A percentile compares a stretch with the other conserved stretches of the same genome.
These are phyloP conservation scores for Xylaria sp. DNA, from an alignment of 2,329 filamentous ascomycete species.

Conservation along the genomic window DNA sequence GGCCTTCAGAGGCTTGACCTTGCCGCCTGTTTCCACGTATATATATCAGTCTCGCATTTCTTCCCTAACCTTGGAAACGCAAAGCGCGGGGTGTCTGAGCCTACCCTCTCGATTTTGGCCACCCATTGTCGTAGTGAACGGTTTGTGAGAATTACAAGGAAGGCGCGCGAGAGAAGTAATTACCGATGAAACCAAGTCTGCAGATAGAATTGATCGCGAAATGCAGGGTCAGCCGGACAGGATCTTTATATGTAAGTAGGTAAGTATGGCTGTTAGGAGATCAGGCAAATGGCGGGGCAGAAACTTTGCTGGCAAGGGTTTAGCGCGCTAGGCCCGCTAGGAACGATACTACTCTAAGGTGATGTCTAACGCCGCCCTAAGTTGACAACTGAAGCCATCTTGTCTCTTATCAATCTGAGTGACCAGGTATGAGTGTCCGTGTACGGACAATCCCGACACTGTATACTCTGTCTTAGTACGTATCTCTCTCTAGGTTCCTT, in stretches of 20 bases:
- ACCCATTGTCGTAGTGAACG: slow-evolving; percentile 63
- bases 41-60: slow-evolving; percentile 30
- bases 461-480: not conserved
- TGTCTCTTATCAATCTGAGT: too few relatives aligned
- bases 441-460: not conserved
- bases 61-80: not conserved
- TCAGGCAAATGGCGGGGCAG: slow-evolving; percentile 40
- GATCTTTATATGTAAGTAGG: not conserved
- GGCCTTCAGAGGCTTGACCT: slow-evolving; percentile 86
- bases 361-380: not conserved
- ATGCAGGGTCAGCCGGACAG: not conserved
- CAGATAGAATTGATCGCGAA: slow-evolving; percentile 18
- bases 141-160: not conserved
- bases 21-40: slow-evolving; percentile 68
- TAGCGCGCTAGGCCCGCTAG: not conserved
- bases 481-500: not conserved
- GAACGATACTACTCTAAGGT: not conserved
- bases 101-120: slow-evolving; percentile 73
- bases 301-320: slow-evolving; percentile 25
- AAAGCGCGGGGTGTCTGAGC: slow-evolving; percentile 35
- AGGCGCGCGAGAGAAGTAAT: not conserved
- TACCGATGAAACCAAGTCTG: slow-evolving; percentile 8
- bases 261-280: not conserved
- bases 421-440: not conserved
- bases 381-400: too few relatives aligned